These are phyloP conservation scores for Quercus tomentella DNA, from an alignment of 331 rosid species.

Conservation along the genomic window DNA sequence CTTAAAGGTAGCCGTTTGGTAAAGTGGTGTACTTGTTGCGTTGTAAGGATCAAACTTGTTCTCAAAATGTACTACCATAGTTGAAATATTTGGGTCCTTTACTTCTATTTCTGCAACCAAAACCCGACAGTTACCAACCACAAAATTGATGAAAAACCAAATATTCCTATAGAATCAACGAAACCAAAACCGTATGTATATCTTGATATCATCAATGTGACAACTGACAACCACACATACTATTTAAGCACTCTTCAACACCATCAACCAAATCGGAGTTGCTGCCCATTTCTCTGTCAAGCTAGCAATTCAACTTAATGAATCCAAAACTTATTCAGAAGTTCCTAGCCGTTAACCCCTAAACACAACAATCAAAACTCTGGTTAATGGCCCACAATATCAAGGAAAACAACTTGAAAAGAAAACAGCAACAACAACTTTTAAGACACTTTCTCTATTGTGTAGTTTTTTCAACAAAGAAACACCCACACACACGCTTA, in stretches of 20 bases:
- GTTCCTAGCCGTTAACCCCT: too few species aligned
- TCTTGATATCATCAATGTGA: background rate
- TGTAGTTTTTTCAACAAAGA: too few species aligned
- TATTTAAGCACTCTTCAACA: slow-evolving; percentile 33
- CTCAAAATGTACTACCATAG: slow-evolving; percentile 70
- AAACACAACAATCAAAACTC: too few species aligned
- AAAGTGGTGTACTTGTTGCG: slow-evolving; percentile 75
- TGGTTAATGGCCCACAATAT: too few species aligned
- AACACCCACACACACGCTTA: too few species aligned
- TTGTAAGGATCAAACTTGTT: slow-evolving; percentile 72
- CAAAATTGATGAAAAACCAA: background rate
- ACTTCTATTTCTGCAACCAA: slow-evolving; percentile 44
- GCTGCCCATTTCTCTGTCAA: slow-evolving; percentile 60
- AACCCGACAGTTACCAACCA: background rate
- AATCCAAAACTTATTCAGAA: too few species aligned
- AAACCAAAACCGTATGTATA: background rate
- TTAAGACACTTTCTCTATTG: too few species aligned
- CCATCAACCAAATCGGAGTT: slow-evolving; percentile 39
- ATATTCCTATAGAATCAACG: background rate
- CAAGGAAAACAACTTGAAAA: too few species aligned
- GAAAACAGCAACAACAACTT: too few species aligned
- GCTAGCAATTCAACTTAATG: slow-evolving; percentile 36
- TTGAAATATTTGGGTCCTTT: slow-evolving; percentile 65
- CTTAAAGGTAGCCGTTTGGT: slow-evolving; percentile 93
- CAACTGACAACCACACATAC: slow-evolving; percentile 28